phyloP scores from a whole-genome alignment of 1,284 basidiomycete species.

The Melanopsichium pennsylvanicum region DNA sequence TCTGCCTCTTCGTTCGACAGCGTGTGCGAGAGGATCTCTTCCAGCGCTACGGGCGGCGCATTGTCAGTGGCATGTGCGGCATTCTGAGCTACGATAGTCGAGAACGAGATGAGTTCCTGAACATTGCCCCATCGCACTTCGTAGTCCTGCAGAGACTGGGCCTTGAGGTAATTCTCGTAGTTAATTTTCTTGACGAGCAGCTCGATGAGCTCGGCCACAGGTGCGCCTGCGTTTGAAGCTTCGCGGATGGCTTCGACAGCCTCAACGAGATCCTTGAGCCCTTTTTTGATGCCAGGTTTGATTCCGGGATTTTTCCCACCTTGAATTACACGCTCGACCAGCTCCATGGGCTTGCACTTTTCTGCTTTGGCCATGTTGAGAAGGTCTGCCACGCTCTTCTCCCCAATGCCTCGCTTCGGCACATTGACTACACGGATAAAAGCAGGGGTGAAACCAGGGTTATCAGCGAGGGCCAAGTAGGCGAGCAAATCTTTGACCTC shows the following conservation, averaged over 20 bases:
- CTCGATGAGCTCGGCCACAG: slow-evolving; percentile 76
- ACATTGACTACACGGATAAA: slow-evolving; percentile 81
- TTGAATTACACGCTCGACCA: slow-evolving; percentile 64
- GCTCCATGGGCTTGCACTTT: slow-evolving; percentile 72
- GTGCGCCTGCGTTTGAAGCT: slow-evolving; percentile 72
- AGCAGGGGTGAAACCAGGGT: slow-evolving; percentile 76
- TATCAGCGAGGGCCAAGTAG: slow-evolving; percentile 77
- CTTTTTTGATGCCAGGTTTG: slow-evolving; percentile 75
- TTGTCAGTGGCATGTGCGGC: not conserved
- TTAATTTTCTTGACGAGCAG: slow-evolving; percentile 72
- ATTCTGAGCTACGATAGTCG: slow-evolving; percentile 39
- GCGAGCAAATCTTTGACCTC: slow-evolving; percentile 85
- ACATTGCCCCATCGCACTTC: slow-evolving; percentile 85
- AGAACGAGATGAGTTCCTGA: slow-evolving; percentile 74
- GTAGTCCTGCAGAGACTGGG: slow-evolving; percentile 72
- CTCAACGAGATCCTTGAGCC: slow-evolving; percentile 73
- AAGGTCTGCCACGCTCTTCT: slow-evolving; percentile 78
- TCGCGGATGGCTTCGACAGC: slow-evolving; percentile 72
- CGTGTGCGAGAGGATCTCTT: slow-evolving; percentile 31
- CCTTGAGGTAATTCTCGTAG: slow-evolving; percentile 77
- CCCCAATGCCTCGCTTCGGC: slow-evolving; percentile 80
- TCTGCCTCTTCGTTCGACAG: slow-evolving; percentile 23
- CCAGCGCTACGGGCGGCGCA: slow-evolving; percentile 12
- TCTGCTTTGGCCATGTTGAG: slow-evolving; percentile 70
- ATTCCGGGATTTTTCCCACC: slow-evolving; percentile 70